Base-by-base conservation (phyloP, 441 rosid species). In the Flueggea neowawraea region DNA sequence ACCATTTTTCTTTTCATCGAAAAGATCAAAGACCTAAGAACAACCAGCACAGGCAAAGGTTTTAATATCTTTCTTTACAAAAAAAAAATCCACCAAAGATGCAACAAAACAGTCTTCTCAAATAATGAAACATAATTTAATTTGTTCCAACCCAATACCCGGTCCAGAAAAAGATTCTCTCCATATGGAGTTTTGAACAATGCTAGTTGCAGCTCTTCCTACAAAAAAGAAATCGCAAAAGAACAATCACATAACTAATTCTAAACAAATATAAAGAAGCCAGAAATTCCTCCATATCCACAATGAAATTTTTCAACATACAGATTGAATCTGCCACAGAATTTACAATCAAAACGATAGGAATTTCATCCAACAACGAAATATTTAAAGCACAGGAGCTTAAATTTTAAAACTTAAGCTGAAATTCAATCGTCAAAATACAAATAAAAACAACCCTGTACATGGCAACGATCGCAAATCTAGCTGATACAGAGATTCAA, bases 201-300 rank as follows among this genome's bases (percentile, higher is more conserved):
- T 12, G 97, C 97, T 44, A 91, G 49, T 31, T 74, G 80, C 69
- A 91, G 96, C 68, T 91, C 96, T 79, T 91, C 97, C 97, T 91
- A 55, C 66, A 80, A 69, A 69, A 45, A 17, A 62, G 58, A 0
- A 31, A 72, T 49, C 12, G 50, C 28, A 22, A 9, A 28, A 16
- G 15, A 16, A 2, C 12, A 28, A 14, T 53, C 12, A 53, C 41
- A 14, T 8, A 3, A 32, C 9, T 13, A 32, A 53, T 45, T 31
- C 13, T 47, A 12, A 55, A 54, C 58, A 55, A 12, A 33, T 15
- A 16, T 31, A 22, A 22, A 2, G 28, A 22, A 22, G 28, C 28
- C 28, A 22, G 28, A 22, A 22, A 22, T 22, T 22, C 28, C 28
- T 22, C 28, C 28, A 22, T 22, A 22, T 22, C 28, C 28, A 22